phyloP scores from a whole-genome alignment of 2,329 filamentous ascomycete species.

The Laburnicola sp. region DNA sequence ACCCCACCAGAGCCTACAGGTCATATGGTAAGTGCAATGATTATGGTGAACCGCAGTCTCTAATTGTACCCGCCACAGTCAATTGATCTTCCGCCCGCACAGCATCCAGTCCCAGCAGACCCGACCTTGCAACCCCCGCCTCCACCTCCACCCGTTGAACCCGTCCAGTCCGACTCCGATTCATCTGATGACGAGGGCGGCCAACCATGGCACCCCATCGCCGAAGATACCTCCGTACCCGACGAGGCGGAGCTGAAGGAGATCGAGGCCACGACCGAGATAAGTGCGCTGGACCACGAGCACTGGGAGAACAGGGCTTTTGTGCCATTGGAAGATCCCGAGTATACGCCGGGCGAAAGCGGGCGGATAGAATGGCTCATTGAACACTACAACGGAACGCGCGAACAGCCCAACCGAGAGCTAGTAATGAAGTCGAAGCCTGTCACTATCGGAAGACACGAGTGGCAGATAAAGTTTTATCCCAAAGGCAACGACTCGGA shows the following conservation, averaged over 20 bases:
- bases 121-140: conserved; percentile 33
- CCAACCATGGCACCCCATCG: conserved; percentile 56
- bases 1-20: not conserved
- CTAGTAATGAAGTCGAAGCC: conserved; percentile 62
- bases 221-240: conserved; percentile 60
- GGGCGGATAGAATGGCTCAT: conserved; percentile 63
- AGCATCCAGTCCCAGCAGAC: conserved; percentile 30
- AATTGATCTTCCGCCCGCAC: conserved; percentile 19
- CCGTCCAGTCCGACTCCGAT: conserved; percentile 35
- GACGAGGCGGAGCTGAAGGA: conserved; percentile 62
- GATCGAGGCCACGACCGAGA: conserved; percentile 55
- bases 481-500: conserved; percentile 63
- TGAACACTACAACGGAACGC: conserved; percentile 62
- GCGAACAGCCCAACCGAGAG: conserved; percentile 61
- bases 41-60: not conserved
- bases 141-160: conserved; percentile 38
- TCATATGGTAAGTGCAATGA: not conserved
- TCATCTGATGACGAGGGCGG: conserved; percentile 44
- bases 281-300: conserved; percentile 61
- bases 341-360: conserved; percentile 57
- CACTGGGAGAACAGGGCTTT: conserved; percentile 64
- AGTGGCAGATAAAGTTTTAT: conserved; percentile 69
- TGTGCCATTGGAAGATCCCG: conserved; percentile 60
- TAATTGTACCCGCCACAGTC: conserved; percentile 21
- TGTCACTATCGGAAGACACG: conserved; percentile 60